Percentiles rank a stretch among this genome's conserved stretches.
Evolutionary conservation across 2,329 filamentous ascomycete species (phyloP).

Genomic region (Nothophoma quercina): DNA sequence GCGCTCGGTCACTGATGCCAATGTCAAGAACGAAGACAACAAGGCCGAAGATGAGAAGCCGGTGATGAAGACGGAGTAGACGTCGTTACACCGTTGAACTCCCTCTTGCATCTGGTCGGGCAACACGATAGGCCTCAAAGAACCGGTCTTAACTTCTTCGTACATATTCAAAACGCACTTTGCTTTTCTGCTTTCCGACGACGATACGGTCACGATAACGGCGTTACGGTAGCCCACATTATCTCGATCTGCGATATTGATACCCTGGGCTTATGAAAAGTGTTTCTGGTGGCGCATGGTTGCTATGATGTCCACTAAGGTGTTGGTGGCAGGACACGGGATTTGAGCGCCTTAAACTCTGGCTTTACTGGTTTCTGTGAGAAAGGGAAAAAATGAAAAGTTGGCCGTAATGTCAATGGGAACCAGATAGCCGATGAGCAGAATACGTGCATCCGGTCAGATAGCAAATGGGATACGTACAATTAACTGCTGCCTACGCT

Average conservation of each 20-base stretch:
- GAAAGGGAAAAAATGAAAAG: no score
- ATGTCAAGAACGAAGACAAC: slow-evolving; percentile 18
- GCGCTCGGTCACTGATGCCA: slow-evolving; percentile 24
- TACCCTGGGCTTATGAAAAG: slow-evolving; percentile 21
- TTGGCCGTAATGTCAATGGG: no score
- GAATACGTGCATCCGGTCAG: no score
- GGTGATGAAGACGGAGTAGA: slow-evolving; percentile 18
- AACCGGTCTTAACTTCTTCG: slow-evolving; percentile 5
- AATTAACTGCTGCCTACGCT: neutral
- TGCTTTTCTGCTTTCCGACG: slow-evolving; percentile 7
- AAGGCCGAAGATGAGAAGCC: slow-evolving; percentile 11
- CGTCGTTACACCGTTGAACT: no score
- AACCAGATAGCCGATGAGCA: no score
- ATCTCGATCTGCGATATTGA: slow-evolving; percentile 19
- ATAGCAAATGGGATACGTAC: neutral
- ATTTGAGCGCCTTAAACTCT: no score
- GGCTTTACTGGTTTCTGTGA: no score
- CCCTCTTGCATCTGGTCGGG: no score
- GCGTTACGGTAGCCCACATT: slow-evolving; percentile 15
- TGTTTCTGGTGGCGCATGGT: slow-evolving; percentile 5
- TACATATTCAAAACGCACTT: slow-evolving; percentile 8
- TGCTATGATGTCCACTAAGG: neutral
- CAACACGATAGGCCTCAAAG: no score
- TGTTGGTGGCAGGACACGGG: no score
- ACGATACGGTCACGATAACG: slow-evolving; percentile 6